Evolutionary conservation across 345 rosid species (phyloP).

Genomic region (Orychophragmus violaceus): DNA sequence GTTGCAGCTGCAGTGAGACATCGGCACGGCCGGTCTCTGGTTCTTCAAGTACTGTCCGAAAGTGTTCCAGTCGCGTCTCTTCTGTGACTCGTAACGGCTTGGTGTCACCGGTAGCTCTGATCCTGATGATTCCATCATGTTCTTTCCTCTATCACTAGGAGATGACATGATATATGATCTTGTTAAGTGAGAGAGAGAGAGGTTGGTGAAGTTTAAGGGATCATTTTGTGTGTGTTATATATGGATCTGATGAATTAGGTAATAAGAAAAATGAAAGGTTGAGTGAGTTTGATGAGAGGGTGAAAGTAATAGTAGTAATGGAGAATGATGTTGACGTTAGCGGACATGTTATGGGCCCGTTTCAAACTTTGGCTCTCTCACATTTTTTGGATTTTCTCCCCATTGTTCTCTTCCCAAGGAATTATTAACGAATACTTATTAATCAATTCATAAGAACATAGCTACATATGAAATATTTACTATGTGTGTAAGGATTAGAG

Average conservation of each 20-base stretch:
- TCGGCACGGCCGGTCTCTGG: constrained; percentile 58
- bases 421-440: not conserved
- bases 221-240: constrained; percentile 9
- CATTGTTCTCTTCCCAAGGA: not conserved
- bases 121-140: constrained; percentile 32
- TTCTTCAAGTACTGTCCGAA: constrained; percentile 68
- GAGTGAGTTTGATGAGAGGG: constrained; percentile 26
- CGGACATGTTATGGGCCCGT: constrained; percentile 27
- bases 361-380: too few species aligned
- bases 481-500: not conserved
- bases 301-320: constrained; percentile 29
- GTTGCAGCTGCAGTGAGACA: constrained; percentile 56
- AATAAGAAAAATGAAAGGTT: constrained; percentile 11
- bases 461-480: not conserved
- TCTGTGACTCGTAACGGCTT: constrained; percentile 75
- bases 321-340: constrained; percentile 27
- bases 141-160: constrained; percentile 34
- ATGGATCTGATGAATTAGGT: constrained; percentile 22
- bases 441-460: not conserved
- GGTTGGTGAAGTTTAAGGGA: constrained; percentile 18
- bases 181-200: not conserved
- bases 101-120: constrained; percentile 38
- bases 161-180: constrained; percentile 26
- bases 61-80: constrained; percentile 81
- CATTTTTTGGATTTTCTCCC: not conserved